Evolutionary conservation across 2,329 filamentous ascomycete genomes (phyloP), one percentile per base, ranked within the genome.

Genomic region (Cytospora piceae): DNA sequence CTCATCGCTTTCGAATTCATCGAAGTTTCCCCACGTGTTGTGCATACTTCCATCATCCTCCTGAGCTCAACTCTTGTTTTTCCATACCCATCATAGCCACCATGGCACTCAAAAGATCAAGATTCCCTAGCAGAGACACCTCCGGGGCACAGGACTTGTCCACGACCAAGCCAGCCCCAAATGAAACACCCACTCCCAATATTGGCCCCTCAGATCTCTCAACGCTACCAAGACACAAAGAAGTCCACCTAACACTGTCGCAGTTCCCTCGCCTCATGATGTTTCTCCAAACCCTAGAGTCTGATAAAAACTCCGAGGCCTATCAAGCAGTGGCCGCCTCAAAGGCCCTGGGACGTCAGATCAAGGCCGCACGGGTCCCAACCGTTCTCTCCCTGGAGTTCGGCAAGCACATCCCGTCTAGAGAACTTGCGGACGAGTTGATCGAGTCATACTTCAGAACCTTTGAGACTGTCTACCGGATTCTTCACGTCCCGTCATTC

Each of bases 401-500:
- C 76, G 22, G 81, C 73, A 0, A 68, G 70, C 0, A 81, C 55
- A 70, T 90, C 0, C 86, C 87, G 0, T 70, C 79, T 0, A 80
- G 76, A 57, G 72, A 77, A 0, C 61, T 83, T 1, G 78, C 80
- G 1, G 82, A 85, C 61, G 70, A 75, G 15, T 77, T 87, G 0
- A 73, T 86, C 0, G 77, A 81, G 7, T 76, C 77, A 14, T 87
- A 87, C 65, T 74, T 86, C 3, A 72, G 77, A 2, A 82, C 81
- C 0, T 76, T 75, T 2, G 85, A 87, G 70, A 75, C 73, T 0
- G 34, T 83, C 0, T 80, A 82, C 67, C 80, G 84, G 3, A 74
- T 87, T 1, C 69, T 87, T 0, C 84, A 87, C 65, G 72, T 85
- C 0, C 83, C 84, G 0, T 79, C 77, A 1, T 86, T 87, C 54